phyloP scores from a whole-genome alignment of 176 grass and related monocot species.

The Zoysia japonica region DNA sequence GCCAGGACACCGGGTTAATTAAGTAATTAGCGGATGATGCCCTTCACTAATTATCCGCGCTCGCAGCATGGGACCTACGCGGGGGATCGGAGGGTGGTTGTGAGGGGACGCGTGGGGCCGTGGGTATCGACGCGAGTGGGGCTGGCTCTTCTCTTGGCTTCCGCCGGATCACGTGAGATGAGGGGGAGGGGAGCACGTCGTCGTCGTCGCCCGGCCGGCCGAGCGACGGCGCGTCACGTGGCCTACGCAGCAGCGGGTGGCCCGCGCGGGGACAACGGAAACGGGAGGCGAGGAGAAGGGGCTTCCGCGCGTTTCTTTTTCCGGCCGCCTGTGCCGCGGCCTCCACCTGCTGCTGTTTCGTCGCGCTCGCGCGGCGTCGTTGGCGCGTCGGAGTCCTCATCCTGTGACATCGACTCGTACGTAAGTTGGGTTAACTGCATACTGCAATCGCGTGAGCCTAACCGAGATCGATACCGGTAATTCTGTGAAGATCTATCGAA shows the following conservation, averaged over 20 bases:
- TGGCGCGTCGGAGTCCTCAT: background rate
- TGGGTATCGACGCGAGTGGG: background rate
- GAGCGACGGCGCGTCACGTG: slow-evolving; percentile 47
- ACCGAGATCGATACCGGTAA: background rate
- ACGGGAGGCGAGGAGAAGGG: background rate
- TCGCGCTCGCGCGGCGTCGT: background rate
- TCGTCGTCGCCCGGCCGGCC: background rate
- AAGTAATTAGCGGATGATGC: background rate
- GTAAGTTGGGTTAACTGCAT: too few relatives aligned
- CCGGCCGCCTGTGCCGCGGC: too few relatives aligned
- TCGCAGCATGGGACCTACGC: background rate
- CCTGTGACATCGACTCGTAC: background rate
- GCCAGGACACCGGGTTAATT: background rate
- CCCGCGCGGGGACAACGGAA: background rate
- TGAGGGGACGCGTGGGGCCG: slow-evolving; percentile 12
- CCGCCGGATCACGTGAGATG: slow-evolving; percentile 49
- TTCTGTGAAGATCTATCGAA: background rate
- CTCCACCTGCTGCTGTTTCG: too few relatives aligned
- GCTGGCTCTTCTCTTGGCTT: background rate
- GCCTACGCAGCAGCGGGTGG: slow-evolving; percentile 50
- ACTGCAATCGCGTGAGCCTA: background rate
- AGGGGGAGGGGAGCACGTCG: background rate
- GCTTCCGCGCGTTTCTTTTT: background rate
- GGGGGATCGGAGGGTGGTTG: background rate
- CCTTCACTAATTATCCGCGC: background rate